Evolutionary conservation across 768 basidiomycete species (phyloP).

Genomic region (Auricularia auricula-judae): DNA sequence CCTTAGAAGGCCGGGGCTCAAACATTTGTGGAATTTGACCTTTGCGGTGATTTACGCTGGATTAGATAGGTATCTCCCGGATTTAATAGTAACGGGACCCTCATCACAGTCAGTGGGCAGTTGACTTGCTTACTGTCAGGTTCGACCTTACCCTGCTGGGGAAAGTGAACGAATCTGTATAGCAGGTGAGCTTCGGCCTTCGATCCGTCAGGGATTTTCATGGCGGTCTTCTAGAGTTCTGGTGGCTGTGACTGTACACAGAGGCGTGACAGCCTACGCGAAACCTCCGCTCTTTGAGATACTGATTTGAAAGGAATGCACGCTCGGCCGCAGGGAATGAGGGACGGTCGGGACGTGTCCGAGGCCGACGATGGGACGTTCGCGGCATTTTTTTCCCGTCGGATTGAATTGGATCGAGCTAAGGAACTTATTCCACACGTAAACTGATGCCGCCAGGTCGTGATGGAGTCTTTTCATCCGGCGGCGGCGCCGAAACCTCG

Average conservation of each 20-base stretch:
- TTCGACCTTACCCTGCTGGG: too few relatives aligned
- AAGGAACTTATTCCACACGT: neutral
- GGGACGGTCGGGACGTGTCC: neutral
- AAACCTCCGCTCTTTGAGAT: neutral
- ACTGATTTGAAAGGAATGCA: neutral
- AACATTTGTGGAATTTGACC: too few relatives aligned
- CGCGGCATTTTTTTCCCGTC: neutral
- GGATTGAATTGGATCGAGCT: neutral
- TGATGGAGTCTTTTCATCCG: neutral
- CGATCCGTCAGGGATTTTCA: too few relatives aligned
- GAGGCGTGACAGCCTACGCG: neutral
- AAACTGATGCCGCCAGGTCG: neutral
- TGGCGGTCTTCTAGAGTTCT: too few relatives aligned
- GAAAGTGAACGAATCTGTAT: too few relatives aligned
- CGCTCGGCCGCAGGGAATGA: neutral
- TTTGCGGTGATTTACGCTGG: too few relatives aligned
- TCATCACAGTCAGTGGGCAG: too few relatives aligned
- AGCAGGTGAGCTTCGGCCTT: too few relatives aligned
- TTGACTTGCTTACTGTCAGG: too few relatives aligned
- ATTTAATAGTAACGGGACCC: too few relatives aligned
- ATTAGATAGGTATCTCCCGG: too few relatives aligned
- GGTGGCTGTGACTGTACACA: neutral
- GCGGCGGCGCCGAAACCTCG: neutral
- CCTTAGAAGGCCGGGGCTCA: too few relatives aligned
- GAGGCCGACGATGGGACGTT: neutral